phyloP scores from a whole-genome alignment of 2,329 filamentous ascomycete species.

The Monilinia fructicola region DNA sequence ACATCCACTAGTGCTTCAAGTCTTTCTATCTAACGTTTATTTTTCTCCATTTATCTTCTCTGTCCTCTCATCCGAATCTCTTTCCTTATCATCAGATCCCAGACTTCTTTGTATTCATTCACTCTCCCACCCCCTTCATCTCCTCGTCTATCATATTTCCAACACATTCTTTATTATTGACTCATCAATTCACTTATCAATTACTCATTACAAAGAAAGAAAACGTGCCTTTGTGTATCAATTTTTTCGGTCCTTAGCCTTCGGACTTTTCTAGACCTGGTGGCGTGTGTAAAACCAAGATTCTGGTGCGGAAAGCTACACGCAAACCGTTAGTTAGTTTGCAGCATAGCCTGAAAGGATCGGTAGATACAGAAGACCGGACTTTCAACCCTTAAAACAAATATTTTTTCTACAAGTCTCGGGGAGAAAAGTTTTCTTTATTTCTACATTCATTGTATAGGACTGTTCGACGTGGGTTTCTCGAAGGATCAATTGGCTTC shows the following conservation, averaged over 20 bases:
- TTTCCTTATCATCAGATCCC: conserved; percentile 1
- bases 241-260: neutral
- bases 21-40: conserved; percentile 6
- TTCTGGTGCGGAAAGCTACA: neutral
- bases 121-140: neutral
- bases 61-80: neutral
- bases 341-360: conserved; percentile 21
- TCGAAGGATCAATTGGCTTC: conserved; percentile 7
- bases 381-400: conserved; percentile 1
- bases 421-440: neutral
- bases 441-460: conserved; percentile 3
- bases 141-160: conserved; percentile 13
- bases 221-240: neutral
- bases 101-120: conserved; percentile 8
- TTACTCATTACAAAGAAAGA: conserved; percentile 1
- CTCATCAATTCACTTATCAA: neutral
- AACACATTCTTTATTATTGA: conserved; percentile 12
- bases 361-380: conserved; percentile 10
- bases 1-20: neutral
- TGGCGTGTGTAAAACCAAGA: conserved; percentile 10
- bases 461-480: neutral
- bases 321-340: conserved; percentile 8
- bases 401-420: neutral
- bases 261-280: conserved; percentile 13
- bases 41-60: conserved; percentile 14